phyloP scores from a whole-genome alignment of 2,329 filamentous ascomycete genomes.

The Aureobasidium leucospermi region DNA sequence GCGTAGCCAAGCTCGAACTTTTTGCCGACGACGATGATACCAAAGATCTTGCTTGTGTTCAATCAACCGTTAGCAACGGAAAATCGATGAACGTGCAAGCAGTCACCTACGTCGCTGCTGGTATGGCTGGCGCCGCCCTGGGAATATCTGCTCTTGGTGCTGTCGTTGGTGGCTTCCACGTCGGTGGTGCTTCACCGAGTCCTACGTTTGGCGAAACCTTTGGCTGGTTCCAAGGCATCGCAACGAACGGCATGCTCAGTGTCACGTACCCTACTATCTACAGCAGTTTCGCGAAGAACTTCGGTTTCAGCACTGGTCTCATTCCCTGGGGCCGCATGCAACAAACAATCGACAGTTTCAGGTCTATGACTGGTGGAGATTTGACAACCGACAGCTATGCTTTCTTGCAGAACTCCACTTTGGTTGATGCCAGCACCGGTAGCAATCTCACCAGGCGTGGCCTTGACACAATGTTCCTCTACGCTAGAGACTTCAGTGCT shows the following conservation, averaged over 20 bases:
- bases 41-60: conserved; percentile 69
- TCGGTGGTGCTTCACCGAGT: conserved; percentile 56
- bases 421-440: conserved; percentile 45
- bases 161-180: conserved; percentile 49
- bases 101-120: conserved; percentile 76
- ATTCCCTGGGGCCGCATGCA: conserved; percentile 79
- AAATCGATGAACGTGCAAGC: conserved; percentile 69
- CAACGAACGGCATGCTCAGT: conserved; percentile 93
- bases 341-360: conserved; percentile 74
- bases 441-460: conserved; percentile 14
- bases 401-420: conserved; percentile 66
- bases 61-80: conserved; percentile 76
- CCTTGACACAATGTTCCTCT: conserved; percentile 16
- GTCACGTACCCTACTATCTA: conserved; percentile 84
- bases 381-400: conserved; percentile 70
- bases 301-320: conserved; percentile 81
- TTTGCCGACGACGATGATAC: conserved; percentile 50
- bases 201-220: conserved; percentile 82
- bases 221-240: conserved; percentile 87
- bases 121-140: conserved; percentile 77
- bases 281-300: conserved; percentile 84
- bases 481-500: conserved; percentile 27
- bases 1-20: conserved; percentile 72
- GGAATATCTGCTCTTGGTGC: conserved; percentile 66
- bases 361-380: conserved; percentile 74